Base-by-base conservation (phyloP, 495 filamentous ascomycete species). In the Pyrenopolyporus hunteri region DNA sequence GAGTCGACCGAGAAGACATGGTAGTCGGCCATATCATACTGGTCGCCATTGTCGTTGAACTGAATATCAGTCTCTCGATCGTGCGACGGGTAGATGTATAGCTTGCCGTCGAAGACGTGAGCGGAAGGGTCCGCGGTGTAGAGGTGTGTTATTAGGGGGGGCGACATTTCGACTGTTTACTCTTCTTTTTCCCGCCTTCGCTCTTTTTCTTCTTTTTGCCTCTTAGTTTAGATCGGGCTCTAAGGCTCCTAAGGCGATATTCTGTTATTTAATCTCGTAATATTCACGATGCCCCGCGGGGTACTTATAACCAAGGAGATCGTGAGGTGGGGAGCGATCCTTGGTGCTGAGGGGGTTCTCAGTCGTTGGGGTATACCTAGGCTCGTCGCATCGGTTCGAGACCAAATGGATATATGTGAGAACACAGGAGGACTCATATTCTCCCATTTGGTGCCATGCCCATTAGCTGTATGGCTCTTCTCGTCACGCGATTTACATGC, bases 21-120 rank as follows among this genome's bases (percentile, higher is more conserved):
- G 78, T 87, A 87, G 73, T 87, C 85, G 57, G 77, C 80, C 88
- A 91, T 91, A 77, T 87, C 88, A 72, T 90, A 91, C 72, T 91
- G 88, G 76, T 90, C 88, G 72, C 88, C 88, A 79, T 88, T 88
- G 79, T 91, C 88, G 78, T 90, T 89, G 73, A 83, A 80, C 36
- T 78, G 39, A 67, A 85, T 85, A 69, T 83, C 78, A 26, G 81
- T 84, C 63, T 85, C 81, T 56, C 81, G 76, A 73, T 87, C 85
- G 74, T 87, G 85, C 5, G 83, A 86, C 25, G 84, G 84, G 76
- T 87, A 87, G 77, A 87, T 81, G 76, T 84, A 87, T 22, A 87
- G 43, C 47, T 79, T 81, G 55, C 75, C 80, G 37, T 85, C 76
- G 74, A 87, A 87, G 73, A 84, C 83, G 73, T 85, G 83, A 14